These are phyloP conservation scores for Solanum chmielewskii DNA, from an alignment of 257 asterid species.

Conservation along the genomic window DNA sequence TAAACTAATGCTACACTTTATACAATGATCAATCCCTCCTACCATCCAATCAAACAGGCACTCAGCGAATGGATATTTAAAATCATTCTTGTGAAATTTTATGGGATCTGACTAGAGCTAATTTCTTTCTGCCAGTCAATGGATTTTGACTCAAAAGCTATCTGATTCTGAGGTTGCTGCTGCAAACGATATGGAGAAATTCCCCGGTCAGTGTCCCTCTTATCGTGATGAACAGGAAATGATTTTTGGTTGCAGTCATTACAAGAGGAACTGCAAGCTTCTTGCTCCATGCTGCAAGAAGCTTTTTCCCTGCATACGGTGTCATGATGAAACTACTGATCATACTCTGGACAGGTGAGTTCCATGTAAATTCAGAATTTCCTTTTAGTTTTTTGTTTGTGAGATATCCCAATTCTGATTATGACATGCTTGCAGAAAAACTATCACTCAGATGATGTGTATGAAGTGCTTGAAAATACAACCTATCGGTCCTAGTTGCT, in stretches of 20 bases:
- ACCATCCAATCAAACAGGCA: not conserved
- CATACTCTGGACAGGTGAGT: constrained; percentile 71
- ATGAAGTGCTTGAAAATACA: constrained; percentile 75
- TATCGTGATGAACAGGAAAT: constrained; percentile 36
- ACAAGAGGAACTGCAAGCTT: constrained; percentile 74
- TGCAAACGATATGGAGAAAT: constrained; percentile 28
- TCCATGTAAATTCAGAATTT: not conserved
- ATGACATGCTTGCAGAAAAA: constrained; percentile 40
- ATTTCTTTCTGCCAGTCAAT: constrained; percentile 35
- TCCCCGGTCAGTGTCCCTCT: constrained; percentile 57
- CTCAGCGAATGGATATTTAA: not conserved
- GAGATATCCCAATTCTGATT: constrained; percentile 9
- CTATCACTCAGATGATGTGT: constrained; percentile 77
- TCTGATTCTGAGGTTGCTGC: constrained; percentile 22
- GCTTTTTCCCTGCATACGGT: constrained; percentile 74
- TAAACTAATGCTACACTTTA: not conserved
- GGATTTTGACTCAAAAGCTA: constrained; percentile 53
- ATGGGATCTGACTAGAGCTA: constrained; percentile 1
- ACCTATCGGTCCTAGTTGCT: constrained; percentile 49
- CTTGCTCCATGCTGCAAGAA: constrained; percentile 72
- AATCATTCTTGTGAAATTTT: not conserved
- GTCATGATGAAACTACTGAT: constrained; percentile 76
- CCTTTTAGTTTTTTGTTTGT: not conserved
- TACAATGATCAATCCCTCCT: not conserved
- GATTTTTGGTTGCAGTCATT: constrained; percentile 68